Evolutionary conservation across 2,329 filamentous ascomycete species (phyloP).

Genomic region (Aspergillus terreus): DNA sequence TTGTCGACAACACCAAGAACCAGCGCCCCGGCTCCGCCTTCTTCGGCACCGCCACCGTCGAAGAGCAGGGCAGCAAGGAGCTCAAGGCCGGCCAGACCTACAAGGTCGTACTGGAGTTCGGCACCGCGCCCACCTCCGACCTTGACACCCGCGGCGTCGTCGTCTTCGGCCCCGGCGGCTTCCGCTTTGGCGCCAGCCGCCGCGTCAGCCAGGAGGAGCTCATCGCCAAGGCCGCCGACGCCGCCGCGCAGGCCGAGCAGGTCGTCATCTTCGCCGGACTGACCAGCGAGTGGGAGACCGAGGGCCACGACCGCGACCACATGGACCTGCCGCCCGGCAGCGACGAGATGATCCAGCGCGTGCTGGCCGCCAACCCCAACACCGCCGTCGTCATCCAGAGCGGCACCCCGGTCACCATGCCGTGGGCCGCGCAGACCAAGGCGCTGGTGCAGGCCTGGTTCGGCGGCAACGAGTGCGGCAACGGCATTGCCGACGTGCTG

Average conservation of each 20-base stretch:
- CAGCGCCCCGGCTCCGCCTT: slow-evolving; percentile 62
- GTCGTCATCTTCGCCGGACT: slow-evolving; percentile 75
- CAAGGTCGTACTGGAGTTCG: slow-evolving; percentile 57
- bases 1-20: slow-evolving; percentile 64
- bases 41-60: slow-evolving; percentile 61
- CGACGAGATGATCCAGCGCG: slow-evolving; percentile 59
- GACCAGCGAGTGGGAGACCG: slow-evolving; percentile 77
- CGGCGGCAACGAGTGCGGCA: slow-evolving; percentile 80
- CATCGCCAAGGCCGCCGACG: slow-evolving; percentile 62
- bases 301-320: slow-evolving; percentile 60
- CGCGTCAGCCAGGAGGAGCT: slow-evolving; percentile 56
- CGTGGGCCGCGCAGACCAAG: slow-evolving; percentile 43
- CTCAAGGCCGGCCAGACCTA: slow-evolving; percentile 60
- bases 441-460: slow-evolving; percentile 77
- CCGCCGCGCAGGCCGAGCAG: slow-evolving; percentile 69
- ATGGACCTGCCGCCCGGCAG: slow-evolving; percentile 56
- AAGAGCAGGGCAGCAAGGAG: slow-evolving; percentile 57
- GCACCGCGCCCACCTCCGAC: slow-evolving; percentile 56
- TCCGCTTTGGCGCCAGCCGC: slow-evolving; percentile 60
- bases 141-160: slow-evolving; percentile 48
- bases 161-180: slow-evolving; percentile 56
- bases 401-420: slow-evolving; percentile 62
- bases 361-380: slow-evolving; percentile 64
- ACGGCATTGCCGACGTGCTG: slow-evolving; percentile 73
- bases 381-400: slow-evolving; percentile 73